These are phyloP conservation scores for Plasmodium adleri DNA, from an alignment of 169 alveolate genomes.

Conservation along the genomic window DNA sequence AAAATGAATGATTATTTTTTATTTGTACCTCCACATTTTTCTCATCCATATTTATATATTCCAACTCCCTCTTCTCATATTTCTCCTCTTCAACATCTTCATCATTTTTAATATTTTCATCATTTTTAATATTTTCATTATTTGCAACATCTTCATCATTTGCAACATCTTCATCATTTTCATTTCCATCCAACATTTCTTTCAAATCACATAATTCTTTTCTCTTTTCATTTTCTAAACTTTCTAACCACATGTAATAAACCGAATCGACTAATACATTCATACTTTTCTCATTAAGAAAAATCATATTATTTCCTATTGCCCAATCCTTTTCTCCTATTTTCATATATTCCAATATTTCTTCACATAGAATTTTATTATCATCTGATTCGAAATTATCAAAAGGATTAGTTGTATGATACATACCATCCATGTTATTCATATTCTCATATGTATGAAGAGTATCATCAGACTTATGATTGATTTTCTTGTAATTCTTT, in stretches of 20 bases:
- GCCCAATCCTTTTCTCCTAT: constrained; percentile 31
- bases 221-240: too few species aligned
- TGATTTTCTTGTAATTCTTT: not conserved
- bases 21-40: too few species aligned
- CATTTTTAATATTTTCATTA: not conserved
- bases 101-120: not conserved
- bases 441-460: too few species aligned
- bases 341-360: not conserved
- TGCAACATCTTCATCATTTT: too few species aligned
- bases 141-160: too few species aligned
- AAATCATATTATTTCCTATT: constrained; percentile 15
- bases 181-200: not conserved
- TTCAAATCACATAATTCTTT: too few species aligned
- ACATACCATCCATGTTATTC: not conserved
- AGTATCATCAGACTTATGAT: not conserved
- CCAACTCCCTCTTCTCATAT: too few species aligned
- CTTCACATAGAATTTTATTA: not conserved
- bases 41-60: too few species aligned
- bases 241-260: too few species aligned
- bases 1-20: too few species aligned
- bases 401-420: too few species aligned
- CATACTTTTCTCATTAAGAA: constrained; percentile 5
- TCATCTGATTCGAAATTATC: not conserved
- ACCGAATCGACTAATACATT: constrained; percentile 1
- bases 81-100: not conserved